Conservation (phyloP, 306 rosid species). For the Castanea mollissima region DNA sequence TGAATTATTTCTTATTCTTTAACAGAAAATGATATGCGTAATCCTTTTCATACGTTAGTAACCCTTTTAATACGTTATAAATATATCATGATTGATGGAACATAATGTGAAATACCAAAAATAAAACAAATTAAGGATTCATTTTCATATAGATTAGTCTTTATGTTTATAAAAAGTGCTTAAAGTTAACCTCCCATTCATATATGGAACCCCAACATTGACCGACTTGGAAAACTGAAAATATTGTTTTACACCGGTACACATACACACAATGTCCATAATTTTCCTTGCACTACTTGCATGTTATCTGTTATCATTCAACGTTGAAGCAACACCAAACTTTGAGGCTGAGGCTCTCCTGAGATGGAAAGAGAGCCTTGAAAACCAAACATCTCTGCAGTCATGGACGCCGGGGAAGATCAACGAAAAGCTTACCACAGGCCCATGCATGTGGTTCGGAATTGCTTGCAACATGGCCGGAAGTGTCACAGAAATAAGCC, state of each 20-base stretch:
- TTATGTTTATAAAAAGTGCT: background rate
- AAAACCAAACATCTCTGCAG: background rate
- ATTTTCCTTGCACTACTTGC: background rate
- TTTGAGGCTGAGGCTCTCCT: background rate
- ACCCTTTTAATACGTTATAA: too few relatives aligned
- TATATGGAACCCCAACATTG: background rate
- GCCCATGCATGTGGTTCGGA: background rate
- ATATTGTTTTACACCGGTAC: too few relatives aligned
- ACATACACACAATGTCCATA: too few relatives aligned
- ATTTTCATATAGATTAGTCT: rapidly evolving
- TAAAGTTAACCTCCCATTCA: background rate
- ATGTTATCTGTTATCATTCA: background rate
- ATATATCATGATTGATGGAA: too few relatives aligned
- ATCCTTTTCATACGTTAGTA: too few relatives aligned
- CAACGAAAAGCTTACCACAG: background rate
- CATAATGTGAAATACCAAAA: too few relatives aligned
- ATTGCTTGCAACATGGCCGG: background rate
- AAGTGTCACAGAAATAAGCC: background rate
- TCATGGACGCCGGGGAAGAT: background rate
- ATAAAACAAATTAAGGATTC: too few relatives aligned
- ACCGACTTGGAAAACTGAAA: background rate
- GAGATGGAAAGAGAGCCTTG: background rate
- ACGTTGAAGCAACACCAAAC: background rate
- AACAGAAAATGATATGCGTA: too few relatives aligned
- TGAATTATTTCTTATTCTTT: too few relatives aligned